phyloP scores from a whole-genome alignment of 1,284 basidiomycete genomes.

The Thelephora terrestris region DNA sequence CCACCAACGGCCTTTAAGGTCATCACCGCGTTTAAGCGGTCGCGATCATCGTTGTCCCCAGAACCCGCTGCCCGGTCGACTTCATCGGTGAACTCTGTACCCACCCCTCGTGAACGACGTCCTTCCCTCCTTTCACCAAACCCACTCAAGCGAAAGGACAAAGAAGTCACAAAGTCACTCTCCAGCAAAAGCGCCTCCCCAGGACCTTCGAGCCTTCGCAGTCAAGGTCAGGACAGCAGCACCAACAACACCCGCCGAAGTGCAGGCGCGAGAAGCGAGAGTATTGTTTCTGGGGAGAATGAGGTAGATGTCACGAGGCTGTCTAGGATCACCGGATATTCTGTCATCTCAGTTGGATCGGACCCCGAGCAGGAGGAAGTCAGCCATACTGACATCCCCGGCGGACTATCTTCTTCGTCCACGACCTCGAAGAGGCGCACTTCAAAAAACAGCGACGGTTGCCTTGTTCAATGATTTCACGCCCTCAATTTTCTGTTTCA shows the following conservation, averaged over 20 bases:
- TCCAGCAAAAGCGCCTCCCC: conserved; percentile 25
- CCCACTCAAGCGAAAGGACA: conserved; percentile 18
- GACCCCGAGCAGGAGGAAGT: conserved; percentile 17
- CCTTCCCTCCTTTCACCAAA: conserved; percentile 10
- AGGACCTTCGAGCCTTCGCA: conserved; percentile 25
- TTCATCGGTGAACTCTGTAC: conserved; percentile 8
- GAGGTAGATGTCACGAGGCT: conserved; percentile 14
- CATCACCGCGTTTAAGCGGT: conserved; percentile 52
- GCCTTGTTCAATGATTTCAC: too few species aligned
- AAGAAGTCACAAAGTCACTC: conserved; percentile 23
- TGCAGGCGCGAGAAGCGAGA: conserved; percentile 13
- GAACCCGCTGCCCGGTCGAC: conserved; percentile 19
- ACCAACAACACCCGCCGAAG: conserved; percentile 18
- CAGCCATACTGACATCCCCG: too few species aligned
- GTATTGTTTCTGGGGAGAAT: conserved; percentile 14
- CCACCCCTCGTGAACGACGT: conserved; percentile 1
- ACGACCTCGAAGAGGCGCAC: too few species aligned
- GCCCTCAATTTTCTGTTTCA: too few species aligned
- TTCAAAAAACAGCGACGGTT: too few species aligned
- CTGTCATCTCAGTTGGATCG: conserved; percentile 18
- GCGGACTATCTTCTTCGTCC: too few species aligned
- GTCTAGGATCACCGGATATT: conserved; percentile 22
- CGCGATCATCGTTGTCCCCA: conserved; percentile 32
- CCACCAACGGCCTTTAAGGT: conserved; percentile 56
- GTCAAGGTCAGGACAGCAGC: conserved; percentile 17